Conservation (phyloP, 176 grass and related monocot genomes). For the Secale cereale region DNA sequence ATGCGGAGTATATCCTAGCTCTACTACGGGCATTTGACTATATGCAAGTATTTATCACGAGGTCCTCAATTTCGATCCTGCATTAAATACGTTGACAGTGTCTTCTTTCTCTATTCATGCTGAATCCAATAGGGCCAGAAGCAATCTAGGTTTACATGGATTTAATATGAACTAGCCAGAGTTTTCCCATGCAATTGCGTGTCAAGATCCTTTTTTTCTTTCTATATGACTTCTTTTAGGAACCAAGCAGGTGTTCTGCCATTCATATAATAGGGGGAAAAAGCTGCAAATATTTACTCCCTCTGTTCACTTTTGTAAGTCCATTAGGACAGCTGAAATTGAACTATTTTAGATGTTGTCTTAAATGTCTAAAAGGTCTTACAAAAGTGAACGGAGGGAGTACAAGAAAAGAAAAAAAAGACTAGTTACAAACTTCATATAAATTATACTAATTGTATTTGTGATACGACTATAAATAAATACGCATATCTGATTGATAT, state of each 20-base stretch:
- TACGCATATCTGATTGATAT: background rate
- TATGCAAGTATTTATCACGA: slow-evolving; percentile 5
- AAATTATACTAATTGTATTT: background rate
- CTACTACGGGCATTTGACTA: slow-evolving; percentile 1
- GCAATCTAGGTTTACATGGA: background rate
- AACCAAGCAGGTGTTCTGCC: background rate
- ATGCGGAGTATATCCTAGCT: background rate
- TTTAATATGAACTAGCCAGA: background rate
- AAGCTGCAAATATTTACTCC: background rate
- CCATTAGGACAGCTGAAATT: no score
- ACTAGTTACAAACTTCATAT: background rate
- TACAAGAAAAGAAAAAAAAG: background rate
- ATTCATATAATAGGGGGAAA: background rate
- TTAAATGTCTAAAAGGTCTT: no score
- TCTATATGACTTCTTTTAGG: background rate
- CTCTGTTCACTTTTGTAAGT: no score
- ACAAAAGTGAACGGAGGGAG: no score
- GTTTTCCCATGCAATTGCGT: background rate
- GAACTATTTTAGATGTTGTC: no score
- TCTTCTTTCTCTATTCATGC: slow-evolving; percentile 10
- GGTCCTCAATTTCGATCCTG: slow-evolving; percentile 31
- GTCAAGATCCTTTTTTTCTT: background rate
- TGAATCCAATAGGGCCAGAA: background rate
- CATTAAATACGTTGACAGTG: slow-evolving; percentile 24
- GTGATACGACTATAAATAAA: background rate